A percentile compares a stretch with the other conserved stretches of the same genome.
Evolutionary conservation across 805 yeast species (phyloP).

Genomic region (Pichia heedii): DNA sequence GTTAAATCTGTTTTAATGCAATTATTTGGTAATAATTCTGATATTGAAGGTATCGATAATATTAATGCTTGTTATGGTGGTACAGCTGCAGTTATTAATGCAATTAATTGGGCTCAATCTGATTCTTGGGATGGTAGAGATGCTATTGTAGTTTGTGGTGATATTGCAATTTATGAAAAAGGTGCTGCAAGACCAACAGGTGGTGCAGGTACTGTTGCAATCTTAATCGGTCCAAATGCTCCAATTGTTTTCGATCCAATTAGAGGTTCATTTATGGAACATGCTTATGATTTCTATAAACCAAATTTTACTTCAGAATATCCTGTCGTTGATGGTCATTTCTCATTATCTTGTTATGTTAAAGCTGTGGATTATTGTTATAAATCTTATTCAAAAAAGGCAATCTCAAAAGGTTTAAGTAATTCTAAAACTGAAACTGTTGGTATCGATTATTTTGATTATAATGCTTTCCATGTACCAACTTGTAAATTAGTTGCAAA

Average conservation of each 20-base stretch:
- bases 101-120: conserved; percentile 94
- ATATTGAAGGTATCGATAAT: conserved; percentile 93
- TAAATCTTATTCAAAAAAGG: conserved; percentile 71
- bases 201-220: conserved; percentile 95
- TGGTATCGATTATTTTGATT: conserved; percentile 74
- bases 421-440: conserved; percentile 41
- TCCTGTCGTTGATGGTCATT: conserved; percentile 97
- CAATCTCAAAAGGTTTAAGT: conserved; percentile 41
- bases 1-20: conserved; percentile 95
- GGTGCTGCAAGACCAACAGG: conserved; percentile 99
- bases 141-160: conserved; percentile 95
- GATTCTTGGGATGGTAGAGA: conserved; percentile 97
- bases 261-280: conserved; percentile 92
- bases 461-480: conserved; percentile 96
- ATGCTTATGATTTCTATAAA: conserved; percentile 96
- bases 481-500: conserved; percentile 92
- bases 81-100: conserved; percentile 87
- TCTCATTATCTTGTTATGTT: conserved; percentile 86
- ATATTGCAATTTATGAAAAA: conserved; percentile 92
- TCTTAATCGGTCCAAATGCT: conserved; percentile 95
- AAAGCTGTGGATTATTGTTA: conserved; percentile 88
- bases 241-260: conserved; percentile 86
- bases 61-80: conserved; percentile 98
- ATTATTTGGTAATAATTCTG: conserved; percentile 78
- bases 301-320: conserved; percentile 95